Evolutionary conservation across 2,329 filamentous ascomycete genomes (phyloP).

Genomic region (Pestalotiopsis sp.): DNA sequence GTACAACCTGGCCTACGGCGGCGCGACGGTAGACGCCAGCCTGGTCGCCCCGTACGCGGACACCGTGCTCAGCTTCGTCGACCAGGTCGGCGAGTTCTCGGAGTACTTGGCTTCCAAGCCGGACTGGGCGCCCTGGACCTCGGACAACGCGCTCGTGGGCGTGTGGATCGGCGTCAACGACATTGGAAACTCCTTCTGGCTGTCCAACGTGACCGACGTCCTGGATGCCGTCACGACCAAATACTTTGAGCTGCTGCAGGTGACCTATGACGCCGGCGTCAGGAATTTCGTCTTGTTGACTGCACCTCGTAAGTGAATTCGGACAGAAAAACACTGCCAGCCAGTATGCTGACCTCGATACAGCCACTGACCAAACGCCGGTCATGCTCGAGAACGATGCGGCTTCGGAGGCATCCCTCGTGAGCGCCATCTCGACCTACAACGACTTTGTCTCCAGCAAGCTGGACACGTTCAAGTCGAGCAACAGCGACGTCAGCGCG

Average conservation of each 20-base stretch:
- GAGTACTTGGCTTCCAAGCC: slow-evolving; percentile 16
- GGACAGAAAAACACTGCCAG: neutral
- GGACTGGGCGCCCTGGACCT: slow-evolving; percentile 14
- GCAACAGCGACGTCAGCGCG: slow-evolving; percentile 16
- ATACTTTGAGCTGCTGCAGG: slow-evolving; percentile 21
- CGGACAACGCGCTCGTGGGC: slow-evolving; percentile 23
- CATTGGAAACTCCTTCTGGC: slow-evolving; percentile 32
- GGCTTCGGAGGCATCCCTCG: neutral
- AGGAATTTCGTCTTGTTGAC: slow-evolving; percentile 22
- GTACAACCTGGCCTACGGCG: slow-evolving; percentile 46
- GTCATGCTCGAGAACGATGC: slow-evolving; percentile 7
- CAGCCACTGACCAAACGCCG: slow-evolving; percentile 5
- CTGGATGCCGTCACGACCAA: slow-evolving; percentile 17
- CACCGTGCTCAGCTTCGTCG: slow-evolving; percentile 45
- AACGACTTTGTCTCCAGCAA: slow-evolving; percentile 18
- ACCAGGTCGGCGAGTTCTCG: slow-evolving; percentile 32
- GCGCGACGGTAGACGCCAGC: slow-evolving; percentile 44
- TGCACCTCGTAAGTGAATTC: slow-evolving; percentile 16
- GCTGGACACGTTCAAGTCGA: slow-evolving; percentile 17
- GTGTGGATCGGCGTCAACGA: slow-evolving; percentile 35
- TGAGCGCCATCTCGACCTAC: slow-evolving; percentile 17
- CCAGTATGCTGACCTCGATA: neutral
- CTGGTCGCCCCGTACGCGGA: slow-evolving; percentile 48
- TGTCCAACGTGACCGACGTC: slow-evolving; percentile 19
- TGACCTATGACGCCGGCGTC: slow-evolving; percentile 18